These are phyloP conservation scores for Boechera retrofracta DNA, from an alignment of 345 rosid genomes.

Conservation along the genomic window DNA sequence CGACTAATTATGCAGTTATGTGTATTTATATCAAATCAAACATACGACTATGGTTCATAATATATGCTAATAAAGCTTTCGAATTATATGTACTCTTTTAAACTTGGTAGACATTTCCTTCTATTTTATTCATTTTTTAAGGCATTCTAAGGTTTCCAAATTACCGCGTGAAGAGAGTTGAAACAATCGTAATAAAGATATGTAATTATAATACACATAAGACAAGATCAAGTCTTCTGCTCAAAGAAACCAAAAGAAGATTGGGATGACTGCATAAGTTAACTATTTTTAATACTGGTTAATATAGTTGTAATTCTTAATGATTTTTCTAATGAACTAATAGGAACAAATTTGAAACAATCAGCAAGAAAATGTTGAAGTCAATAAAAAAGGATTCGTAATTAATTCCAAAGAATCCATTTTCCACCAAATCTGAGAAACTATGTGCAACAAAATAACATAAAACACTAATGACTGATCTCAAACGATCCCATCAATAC, in stretches of 20 bases:
- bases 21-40: constrained; percentile 14
- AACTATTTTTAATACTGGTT: constrained; percentile 5
- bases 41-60: constrained; percentile 11
- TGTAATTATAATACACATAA: background rate
- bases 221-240: constrained; percentile 30
- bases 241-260: constrained; percentile 4
- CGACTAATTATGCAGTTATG: too few species aligned
- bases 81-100: background rate
- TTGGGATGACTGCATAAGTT: background rate
- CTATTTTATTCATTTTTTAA: background rate
- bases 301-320: background rate
- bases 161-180: constrained; percentile 23
- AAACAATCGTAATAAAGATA: constrained; percentile 9
- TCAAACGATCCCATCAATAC: constrained; percentile 2
- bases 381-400: background rate
- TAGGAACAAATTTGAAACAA: background rate
- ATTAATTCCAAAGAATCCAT: background rate
- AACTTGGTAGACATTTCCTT: background rate
- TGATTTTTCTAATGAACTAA: background rate
- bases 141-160: background rate
- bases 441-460: constrained; percentile 32
- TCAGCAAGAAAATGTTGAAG: background rate
- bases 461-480: constrained; percentile 2
- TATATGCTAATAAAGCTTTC: background rate
- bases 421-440: constrained; percentile 25